Conservation (phyloP, 2,329 filamentous ascomycete species). For the Hirsutella rhossiliensis region DNA sequence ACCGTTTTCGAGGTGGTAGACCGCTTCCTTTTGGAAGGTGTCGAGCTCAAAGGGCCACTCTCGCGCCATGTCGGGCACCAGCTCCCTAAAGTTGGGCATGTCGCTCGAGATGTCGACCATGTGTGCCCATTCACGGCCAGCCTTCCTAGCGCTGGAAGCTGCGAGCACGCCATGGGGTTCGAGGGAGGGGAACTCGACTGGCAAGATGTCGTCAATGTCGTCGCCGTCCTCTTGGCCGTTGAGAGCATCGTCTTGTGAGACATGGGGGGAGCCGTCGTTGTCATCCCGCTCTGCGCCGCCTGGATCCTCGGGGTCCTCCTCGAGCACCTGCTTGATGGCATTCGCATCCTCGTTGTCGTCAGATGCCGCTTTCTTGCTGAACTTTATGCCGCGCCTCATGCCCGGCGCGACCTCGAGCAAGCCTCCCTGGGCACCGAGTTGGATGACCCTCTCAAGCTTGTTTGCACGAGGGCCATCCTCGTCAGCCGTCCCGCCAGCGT, state of each 20-base stretch:
- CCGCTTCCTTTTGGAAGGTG: constrained; percentile 95
- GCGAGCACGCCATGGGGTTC: constrained; percentile 72
- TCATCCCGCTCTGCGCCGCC: constrained; percentile 10
- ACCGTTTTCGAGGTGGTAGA: constrained; percentile 92
- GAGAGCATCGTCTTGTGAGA: constrained; percentile 11
- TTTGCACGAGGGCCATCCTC: constrained; percentile 32
- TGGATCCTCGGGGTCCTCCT: constrained; percentile 28
- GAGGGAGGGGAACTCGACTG: constrained; percentile 84
- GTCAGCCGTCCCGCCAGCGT: constrained; percentile 34
- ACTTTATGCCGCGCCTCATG: constrained; percentile 64
- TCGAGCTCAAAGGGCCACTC: constrained; percentile 97
- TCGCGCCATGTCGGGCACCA: constrained; percentile 91
- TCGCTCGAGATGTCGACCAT: constrained; percentile 94
- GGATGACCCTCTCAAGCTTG: constrained; percentile 75
- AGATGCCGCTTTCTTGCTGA: constrained; percentile 45
- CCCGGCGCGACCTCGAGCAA: constrained; percentile 76
- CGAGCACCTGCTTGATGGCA: constrained; percentile 55
- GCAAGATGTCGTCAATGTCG: constrained; percentile 75
- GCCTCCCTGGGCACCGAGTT: constrained; percentile 64
- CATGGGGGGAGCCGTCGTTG: constrained; percentile 12
- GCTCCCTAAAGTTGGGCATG: constrained; percentile 84
- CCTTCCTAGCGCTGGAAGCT: constrained; percentile 58
- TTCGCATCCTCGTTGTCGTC: constrained; percentile 50
- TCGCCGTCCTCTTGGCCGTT: constrained; percentile 37
- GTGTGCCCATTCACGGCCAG: constrained; percentile 87